These are phyloP conservation scores for Knoxdaviesia capensis DNA, from an alignment of 2,329 filamentous ascomycete genomes.

Conservation along the genomic window DNA sequence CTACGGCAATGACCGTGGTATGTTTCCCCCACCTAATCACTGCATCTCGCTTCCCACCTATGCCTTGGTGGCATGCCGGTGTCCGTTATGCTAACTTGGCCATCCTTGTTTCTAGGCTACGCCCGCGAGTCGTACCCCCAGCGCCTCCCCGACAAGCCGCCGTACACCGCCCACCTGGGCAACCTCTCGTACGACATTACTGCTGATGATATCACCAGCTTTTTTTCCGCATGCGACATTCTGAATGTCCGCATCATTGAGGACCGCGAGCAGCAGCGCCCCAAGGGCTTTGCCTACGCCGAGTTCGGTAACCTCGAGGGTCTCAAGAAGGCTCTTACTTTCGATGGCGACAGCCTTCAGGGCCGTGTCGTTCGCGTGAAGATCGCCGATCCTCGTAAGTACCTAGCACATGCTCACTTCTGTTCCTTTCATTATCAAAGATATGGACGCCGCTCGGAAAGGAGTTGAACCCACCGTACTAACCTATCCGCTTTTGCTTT, in stretches of 20 bases:
- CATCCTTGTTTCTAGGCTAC: constrained; percentile 25
- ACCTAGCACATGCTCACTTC: neutral
- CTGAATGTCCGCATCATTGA: constrained; percentile 90
- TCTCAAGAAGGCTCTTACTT: constrained; percentile 70
- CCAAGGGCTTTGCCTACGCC: constrained; percentile 96
- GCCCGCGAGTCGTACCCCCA: constrained; percentile 57
- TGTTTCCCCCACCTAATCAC: constrained; percentile 5
- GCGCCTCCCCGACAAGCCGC: constrained; percentile 67
- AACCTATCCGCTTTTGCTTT: neutral
- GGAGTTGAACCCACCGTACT: too few relatives aligned
- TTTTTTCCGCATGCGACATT: constrained; percentile 70
- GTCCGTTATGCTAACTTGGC: neutral
- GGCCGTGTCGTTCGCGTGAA: constrained; percentile 82
- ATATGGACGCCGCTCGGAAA: constrained; percentile 1
- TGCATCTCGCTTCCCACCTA: neutral
- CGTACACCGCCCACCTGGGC: constrained; percentile 87
- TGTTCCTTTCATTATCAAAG: neutral
- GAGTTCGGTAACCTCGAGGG: constrained; percentile 80
- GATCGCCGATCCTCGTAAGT: constrained; percentile 90
- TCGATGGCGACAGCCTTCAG: constrained; percentile 68
- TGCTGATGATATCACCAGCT: constrained; percentile 60
- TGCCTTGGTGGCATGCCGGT: too few relatives aligned
- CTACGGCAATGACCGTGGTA: constrained; percentile 16
- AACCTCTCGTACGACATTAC: constrained; percentile 94
- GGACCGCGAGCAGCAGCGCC: constrained; percentile 81